Evolutionary conservation across 2,329 filamentous ascomycete species (phyloP).

Genomic region (Myriangium duriaei): DNA sequence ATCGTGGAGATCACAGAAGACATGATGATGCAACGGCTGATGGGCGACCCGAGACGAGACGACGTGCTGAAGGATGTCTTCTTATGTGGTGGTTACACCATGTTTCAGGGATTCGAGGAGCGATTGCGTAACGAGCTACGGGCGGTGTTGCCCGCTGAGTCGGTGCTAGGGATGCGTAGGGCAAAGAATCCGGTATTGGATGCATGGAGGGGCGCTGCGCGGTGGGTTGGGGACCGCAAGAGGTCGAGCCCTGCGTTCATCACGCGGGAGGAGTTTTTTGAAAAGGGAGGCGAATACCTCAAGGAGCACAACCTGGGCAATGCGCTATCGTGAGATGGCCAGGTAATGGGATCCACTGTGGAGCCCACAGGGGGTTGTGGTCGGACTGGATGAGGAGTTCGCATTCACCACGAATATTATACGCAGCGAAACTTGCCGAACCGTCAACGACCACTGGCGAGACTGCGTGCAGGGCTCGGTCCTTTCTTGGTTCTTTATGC

Average conservation of each 20-base stretch:
- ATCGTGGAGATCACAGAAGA: slow-evolving; percentile 85
- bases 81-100: slow-evolving; percentile 81
- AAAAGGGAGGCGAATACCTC: slow-evolving; percentile 89
- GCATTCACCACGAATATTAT: no score
- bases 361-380: no score
- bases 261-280: slow-evolving; percentile 68
- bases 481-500: no score
- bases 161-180: slow-evolving; percentile 55
- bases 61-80: slow-evolving; percentile 78
- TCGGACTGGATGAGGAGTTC: no score
- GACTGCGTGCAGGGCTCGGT: no score
- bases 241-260: slow-evolving; percentile 53
- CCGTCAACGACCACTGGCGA: no score
- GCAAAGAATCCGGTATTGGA: slow-evolving; percentile 70
- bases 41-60: slow-evolving; percentile 43
- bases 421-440: no score
- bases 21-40: slow-evolving; percentile 73
- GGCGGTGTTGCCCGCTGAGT: slow-evolving; percentile 56
- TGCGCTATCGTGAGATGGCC: slow-evolving; percentile 20
- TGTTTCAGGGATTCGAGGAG: slow-evolving; percentile 80
- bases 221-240: slow-evolving; percentile 56
- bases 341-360: no score
- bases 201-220: slow-evolving; percentile 85
- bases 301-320: slow-evolving; percentile 46
- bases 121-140: slow-evolving; percentile 60